Evolutionary conservation across 2,329 filamentous ascomycete genomes (phyloP).

Genomic region (Diplodia seriata): DNA sequence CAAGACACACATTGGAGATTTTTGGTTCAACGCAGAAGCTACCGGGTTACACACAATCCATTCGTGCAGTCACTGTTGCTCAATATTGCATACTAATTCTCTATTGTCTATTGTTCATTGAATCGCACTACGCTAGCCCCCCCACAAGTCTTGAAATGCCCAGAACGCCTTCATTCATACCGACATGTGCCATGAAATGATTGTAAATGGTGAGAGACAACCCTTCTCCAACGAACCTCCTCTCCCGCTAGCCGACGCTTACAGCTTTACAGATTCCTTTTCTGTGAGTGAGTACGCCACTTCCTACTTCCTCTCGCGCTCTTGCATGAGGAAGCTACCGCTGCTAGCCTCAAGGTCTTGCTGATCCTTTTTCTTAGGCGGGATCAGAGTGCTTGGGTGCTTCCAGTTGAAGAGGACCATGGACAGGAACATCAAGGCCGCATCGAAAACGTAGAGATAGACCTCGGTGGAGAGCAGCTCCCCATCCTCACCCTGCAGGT

Average conservation of each 20-base stretch:
- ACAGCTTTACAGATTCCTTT: background rate
- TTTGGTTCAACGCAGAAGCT: background rate
- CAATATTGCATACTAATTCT: too few relatives aligned
- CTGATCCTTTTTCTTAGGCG: background rate
- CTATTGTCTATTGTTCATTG: too few relatives aligned
- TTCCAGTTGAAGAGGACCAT: slow-evolving; percentile 50
- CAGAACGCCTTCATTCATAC: background rate
- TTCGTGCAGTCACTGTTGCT: background rate
- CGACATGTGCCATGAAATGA: background rate
- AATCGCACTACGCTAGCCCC: too few relatives aligned
- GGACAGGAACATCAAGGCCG: slow-evolving; percentile 52
- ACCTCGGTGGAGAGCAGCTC: slow-evolving; percentile 54
- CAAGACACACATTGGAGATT: background rate
- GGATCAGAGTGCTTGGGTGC: slow-evolving; percentile 45
- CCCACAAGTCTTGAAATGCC: background rate
- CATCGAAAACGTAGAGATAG: slow-evolving; percentile 59
- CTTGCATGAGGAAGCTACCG: background rate
- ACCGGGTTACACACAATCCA: background rate
- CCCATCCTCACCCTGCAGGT: slow-evolving; percentile 53
- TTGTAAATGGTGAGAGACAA: background rate
- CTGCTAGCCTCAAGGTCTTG: background rate
- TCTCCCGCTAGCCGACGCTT: background rate
- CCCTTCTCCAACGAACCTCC: background rate
- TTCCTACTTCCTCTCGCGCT: slow-evolving; percentile 7
- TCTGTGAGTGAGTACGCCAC: background rate